Conservation (phyloP, 768 basidiomycete genomes). For the Royoungia palumana region DNA sequence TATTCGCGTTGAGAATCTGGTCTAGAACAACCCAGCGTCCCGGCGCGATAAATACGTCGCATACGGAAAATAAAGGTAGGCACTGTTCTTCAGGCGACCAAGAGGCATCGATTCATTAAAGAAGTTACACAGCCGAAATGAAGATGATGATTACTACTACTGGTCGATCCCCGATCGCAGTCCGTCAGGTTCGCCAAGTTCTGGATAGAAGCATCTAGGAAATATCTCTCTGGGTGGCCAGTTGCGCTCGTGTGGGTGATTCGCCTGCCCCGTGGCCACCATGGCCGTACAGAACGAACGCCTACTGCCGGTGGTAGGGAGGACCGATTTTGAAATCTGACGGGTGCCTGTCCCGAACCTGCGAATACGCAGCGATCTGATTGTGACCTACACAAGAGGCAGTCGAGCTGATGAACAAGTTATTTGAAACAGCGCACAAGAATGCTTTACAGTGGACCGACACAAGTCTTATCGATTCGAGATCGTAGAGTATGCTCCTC, state of each 20-base stretch:
- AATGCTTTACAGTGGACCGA: no score
- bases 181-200: conserved; percentile 5
- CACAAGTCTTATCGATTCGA: no score
- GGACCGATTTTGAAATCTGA: conserved; percentile 9
- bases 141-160: conserved; percentile 19
- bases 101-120: conserved; percentile 16
- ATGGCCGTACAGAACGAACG: background rate
- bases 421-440: background rate
- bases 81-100: background rate
- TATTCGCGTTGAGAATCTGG: conserved; percentile 4
- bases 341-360: background rate
- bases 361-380: background rate
- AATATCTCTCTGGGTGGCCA: background rate
- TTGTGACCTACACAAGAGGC: background rate
- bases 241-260: background rate
- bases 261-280: conserved; percentile 1
- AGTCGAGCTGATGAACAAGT: no score
- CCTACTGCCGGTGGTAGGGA: background rate
- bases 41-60: background rate
- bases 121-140: conserved; percentile 27
- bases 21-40: conserved; percentile 11
- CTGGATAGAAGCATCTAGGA: background rate
- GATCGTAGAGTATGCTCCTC: no score
- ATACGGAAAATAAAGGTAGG: background rate
- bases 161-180: conserved; percentile 26